A percentile compares a stretch with the other conserved stretches of the same genome.
These are phyloP conservation scores for Senecio squalidus DNA, from an alignment of 140 eudicot species.

Conservation along the genomic window DNA sequence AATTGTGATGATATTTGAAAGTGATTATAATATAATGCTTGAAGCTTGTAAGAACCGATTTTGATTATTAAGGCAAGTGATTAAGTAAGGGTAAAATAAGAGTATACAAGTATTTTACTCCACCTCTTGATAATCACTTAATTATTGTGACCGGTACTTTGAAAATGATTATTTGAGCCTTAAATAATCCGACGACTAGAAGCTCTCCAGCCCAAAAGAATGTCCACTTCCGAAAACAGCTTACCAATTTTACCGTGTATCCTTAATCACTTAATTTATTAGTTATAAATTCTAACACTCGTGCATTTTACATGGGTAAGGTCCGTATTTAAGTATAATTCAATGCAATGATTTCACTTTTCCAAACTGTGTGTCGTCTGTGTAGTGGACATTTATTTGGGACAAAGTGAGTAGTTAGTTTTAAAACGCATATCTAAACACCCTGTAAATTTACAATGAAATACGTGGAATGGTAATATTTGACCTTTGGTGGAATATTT, in stretches of 20 bases:
- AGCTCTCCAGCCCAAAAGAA: too few relatives aligned
- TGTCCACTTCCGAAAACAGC: too few relatives aligned
- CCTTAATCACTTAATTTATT: too few relatives aligned
- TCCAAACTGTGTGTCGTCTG: too few relatives aligned
- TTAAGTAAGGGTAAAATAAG: neutral
- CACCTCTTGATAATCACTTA: neutral
- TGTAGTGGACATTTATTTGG: too few relatives aligned
- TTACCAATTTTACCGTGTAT: too few relatives aligned
- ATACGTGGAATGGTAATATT: constrained; percentile 6
- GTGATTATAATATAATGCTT: neutral
- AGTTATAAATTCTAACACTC: too few relatives aligned
- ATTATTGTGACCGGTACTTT: neutral
- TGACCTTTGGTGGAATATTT: constrained; percentile 93
- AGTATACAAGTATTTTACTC: neutral
- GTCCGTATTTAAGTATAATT: too few relatives aligned
- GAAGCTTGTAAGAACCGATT: neutral
- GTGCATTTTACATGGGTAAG: too few relatives aligned
- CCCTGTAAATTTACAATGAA: neutral
- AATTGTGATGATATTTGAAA: too few relatives aligned
- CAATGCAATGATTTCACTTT: too few relatives aligned
- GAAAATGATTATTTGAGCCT: neutral
- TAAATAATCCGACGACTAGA: neutral
- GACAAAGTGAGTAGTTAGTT: neutral
- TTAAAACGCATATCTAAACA: constrained; percentile 5
- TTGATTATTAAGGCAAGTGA: neutral